These are phyloP conservation scores for Ophiocordyceps robertsii DNA, from an alignment of 2,329 filamentous ascomycete genomes.

Conservation along the genomic window DNA sequence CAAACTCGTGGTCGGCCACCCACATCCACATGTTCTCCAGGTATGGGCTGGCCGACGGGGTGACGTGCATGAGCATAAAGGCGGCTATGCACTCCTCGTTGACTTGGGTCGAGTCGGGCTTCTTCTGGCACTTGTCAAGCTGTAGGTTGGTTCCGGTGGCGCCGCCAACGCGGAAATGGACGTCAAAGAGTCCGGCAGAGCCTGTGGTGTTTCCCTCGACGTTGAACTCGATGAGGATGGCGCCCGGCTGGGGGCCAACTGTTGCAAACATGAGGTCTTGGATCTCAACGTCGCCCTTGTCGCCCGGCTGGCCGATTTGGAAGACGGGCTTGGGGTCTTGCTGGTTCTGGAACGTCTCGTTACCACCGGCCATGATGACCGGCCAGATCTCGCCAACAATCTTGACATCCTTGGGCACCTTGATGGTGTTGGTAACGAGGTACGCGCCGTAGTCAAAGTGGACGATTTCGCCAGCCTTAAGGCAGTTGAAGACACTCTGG, in stretches of 20 bases:
- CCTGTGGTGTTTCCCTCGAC: conserved; percentile 54
- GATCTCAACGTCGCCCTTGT: conserved; percentile 73
- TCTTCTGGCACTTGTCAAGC: conserved; percentile 67
- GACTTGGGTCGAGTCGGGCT: conserved; percentile 43
- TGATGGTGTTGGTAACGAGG: conserved; percentile 54
- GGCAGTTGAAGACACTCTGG: conserved; percentile 61
- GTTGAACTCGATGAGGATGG: conserved; percentile 89
- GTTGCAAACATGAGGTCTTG: conserved; percentile 80
- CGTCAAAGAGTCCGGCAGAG: conserved; percentile 77
- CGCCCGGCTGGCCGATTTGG: conserved; percentile 66
- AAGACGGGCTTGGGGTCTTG: conserved; percentile 71
- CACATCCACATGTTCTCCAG: conserved; percentile 86
- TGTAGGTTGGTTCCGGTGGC: conserved; percentile 73
- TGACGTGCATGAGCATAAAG: conserved; percentile 57
- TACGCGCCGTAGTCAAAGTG: conserved; percentile 70
- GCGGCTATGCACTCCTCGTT: conserved; percentile 59
- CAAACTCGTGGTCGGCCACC: conserved; percentile 84
- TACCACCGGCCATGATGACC: conserved; percentile 70
- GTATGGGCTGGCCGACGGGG: conserved; percentile 52
- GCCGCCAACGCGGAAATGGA: conserved; percentile 89
- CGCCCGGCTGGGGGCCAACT: conserved; percentile 69
- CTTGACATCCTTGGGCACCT: conserved; percentile 65
- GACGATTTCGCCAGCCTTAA: conserved; percentile 49
- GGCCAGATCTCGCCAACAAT: conserved; percentile 91
- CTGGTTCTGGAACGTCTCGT: conserved; percentile 56